Percentiles rank a stretch among this genome's conserved stretches.
Evolutionary conservation across 2,329 filamentous ascomycete species (phyloP).

Genomic region (Pyrenochaeta sp.): DNA sequence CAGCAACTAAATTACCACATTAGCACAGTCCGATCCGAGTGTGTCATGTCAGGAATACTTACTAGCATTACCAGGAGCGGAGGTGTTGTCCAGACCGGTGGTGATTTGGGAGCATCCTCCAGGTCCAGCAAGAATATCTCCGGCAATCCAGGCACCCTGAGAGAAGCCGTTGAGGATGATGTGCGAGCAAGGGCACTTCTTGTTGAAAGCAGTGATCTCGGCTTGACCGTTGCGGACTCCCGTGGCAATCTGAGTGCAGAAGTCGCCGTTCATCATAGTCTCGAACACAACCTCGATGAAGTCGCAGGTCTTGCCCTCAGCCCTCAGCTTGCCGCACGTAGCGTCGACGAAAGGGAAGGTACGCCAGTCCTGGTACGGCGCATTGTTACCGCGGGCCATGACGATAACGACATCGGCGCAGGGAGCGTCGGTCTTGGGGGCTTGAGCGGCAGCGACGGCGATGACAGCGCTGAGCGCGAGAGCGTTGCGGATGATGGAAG

Average conservation of each 20-base stretch:
- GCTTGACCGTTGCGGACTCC: conserved; percentile 28
- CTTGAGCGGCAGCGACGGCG: conserved; percentile 40
- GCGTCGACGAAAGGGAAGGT: conserved; percentile 29
- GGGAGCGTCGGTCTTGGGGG: conserved; percentile 32
- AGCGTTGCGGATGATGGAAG: conserved; percentile 30
- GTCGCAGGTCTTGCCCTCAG: conserved; percentile 33
- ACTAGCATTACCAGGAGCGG: conserved; percentile 32
- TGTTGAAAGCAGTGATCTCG: conserved; percentile 62
- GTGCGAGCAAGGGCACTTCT: conserved; percentile 61
- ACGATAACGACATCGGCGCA: conserved; percentile 31
- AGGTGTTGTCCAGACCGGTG: conserved; percentile 25
- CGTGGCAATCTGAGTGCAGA: conserved; percentile 24
- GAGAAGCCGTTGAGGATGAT: conserved; percentile 68
- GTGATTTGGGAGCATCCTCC: conserved; percentile 27
- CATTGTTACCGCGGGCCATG: conserved; percentile 33
- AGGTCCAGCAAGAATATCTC: conserved; percentile 63
- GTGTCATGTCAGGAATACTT: conserved; percentile 24
- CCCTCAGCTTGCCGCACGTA: conserved; percentile 28
- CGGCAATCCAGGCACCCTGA: conserved; percentile 66
- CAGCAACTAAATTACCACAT: conserved; percentile 29
- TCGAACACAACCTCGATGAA: conserved; percentile 31
- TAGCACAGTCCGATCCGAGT: conserved; percentile 23
- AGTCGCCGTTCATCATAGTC: conserved; percentile 15
- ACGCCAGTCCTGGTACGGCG: conserved; percentile 31
- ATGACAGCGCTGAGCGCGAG: conserved; percentile 31